phyloP scores from a whole-genome alignment of 305 asterid species.

The Fraxinus sp. region DNA sequence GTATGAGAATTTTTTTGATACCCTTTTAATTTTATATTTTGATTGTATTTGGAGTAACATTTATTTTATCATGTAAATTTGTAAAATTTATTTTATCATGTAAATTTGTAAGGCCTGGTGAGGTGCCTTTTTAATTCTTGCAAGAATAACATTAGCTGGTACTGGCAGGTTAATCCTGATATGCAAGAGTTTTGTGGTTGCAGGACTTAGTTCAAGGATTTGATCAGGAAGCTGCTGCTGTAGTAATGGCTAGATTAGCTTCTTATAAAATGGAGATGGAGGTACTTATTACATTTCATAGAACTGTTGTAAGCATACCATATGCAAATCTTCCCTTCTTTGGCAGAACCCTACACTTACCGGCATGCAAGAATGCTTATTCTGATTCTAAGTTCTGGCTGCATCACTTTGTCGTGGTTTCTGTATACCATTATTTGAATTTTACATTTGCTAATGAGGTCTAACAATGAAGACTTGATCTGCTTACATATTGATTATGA shows the following conservation, averaged over 20 bases:
- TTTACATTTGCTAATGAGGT: constrained; percentile 7
- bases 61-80: not conserved
- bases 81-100: not conserved
- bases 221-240: constrained; percentile 99
- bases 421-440: not conserved
- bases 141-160: constrained; percentile 14
- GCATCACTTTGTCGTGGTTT: constrained; percentile 9
- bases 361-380: constrained; percentile 5
- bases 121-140: not conserved
- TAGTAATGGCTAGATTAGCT: constrained; percentile 86
- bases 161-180: constrained; percentile 20
- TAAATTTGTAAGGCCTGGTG: not conserved
- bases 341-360: constrained; percentile 6
- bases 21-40: not conserved
- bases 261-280: constrained; percentile 95
- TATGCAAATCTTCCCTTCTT: constrained; percentile 8
- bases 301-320: not conserved
- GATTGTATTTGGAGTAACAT: not conserved
- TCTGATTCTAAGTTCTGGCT: not conserved
- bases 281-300: constrained; percentile 40
- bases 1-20: not conserved
- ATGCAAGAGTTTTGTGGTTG: constrained; percentile 23
- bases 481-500: not conserved
- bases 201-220: constrained; percentile 96
- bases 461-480: not conserved